Base-by-base conservation (phyloP, 2,329 filamentous ascomycete genomes). In the Fusarium compactum region DNA sequence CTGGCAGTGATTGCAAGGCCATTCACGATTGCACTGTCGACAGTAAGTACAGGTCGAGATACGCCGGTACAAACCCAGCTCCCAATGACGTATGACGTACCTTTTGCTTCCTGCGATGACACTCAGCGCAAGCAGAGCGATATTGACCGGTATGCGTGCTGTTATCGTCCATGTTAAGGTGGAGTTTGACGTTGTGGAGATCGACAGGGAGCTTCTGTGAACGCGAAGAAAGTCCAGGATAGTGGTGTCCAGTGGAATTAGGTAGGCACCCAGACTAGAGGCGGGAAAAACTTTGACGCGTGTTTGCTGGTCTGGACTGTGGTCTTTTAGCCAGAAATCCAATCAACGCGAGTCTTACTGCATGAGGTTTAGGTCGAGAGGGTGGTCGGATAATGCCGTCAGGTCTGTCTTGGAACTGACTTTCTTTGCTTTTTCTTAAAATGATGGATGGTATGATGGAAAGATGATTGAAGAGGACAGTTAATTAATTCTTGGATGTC, bases 111-210 rank as follows among this genome's bases (percentile, higher is more conserved):
- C 80, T 74, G 41, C 79, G 78, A 67, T 81, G 78, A 52, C 79
- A 85, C 72, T 84, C 82, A 34, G 80, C 81, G 74, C 83, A 85
- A 55, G 83, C 81, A 18, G 77, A 75, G 54, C 77, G 77, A 62
- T 76, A 73, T 57, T 67, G 77, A 78, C 65, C 79, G 80, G 65
- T 82, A 80, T 47, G 75, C 82, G 46, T 78, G 77, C 69, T 85
- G 82, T 76, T 81, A 78, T 69, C 75, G 83, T 69, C 75, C 84
- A 71, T 71, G 58, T 67, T 70, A 45, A 22, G 64, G 69, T 72
- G 69, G 69, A 72, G 69, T 72, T 72, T 72, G 69, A 67, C 27
- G 62, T 62, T n/a, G 69, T 72, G 69, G 69, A 72, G 69, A 67
- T 70, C 45, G 58, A 60, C 69, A 72, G 65, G 59, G 62, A 70